Evolutionary conservation across 2,329 filamentous ascomycete genomes (phyloP).

Genomic region (Nigrospora oryzae): DNA sequence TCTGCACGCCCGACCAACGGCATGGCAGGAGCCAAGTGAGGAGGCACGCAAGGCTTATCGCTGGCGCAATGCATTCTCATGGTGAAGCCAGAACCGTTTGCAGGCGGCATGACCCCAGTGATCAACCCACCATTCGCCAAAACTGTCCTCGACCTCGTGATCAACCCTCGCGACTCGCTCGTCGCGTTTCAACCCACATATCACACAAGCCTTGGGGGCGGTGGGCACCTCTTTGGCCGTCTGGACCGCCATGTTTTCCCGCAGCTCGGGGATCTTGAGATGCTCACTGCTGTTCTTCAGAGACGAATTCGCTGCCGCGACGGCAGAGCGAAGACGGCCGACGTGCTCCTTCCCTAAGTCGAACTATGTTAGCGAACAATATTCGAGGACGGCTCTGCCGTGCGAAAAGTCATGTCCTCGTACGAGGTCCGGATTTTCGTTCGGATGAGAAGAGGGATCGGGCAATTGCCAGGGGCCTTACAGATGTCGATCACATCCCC

Average conservation of each 20-base stretch:
- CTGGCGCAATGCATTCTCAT: slow-evolving; percentile 62
- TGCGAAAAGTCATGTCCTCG: too few species aligned
- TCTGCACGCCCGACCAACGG: too few species aligned
- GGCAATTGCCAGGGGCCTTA: too few species aligned
- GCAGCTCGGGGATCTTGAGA: slow-evolving; percentile 60
- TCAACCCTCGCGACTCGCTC: slow-evolving; percentile 75
- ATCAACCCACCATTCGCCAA: slow-evolving; percentile 95
- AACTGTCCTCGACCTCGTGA: slow-evolving; percentile 73
- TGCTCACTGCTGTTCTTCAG: slow-evolving; percentile 18
- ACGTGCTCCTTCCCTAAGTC: slow-evolving; percentile 57
- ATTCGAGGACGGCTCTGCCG: too few species aligned
- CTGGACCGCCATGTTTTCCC: slow-evolving; percentile 59
- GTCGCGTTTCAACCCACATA: slow-evolving; percentile 83
- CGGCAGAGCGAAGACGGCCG: slow-evolving; percentile 63
- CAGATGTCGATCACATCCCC: slow-evolving; percentile 65
- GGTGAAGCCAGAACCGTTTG: slow-evolving; percentile 75
- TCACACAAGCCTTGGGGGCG: slow-evolving; percentile 66
- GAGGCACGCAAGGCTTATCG: slow-evolving; percentile 31
- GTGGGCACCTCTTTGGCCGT: slow-evolving; percentile 66
- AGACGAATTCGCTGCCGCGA: slow-evolving; percentile 55
- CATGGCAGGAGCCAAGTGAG: too few species aligned
- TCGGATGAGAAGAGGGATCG: too few species aligned
- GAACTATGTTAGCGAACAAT: too few species aligned
- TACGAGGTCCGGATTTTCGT: too few species aligned
- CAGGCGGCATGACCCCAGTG: slow-evolving; percentile 78